Evolutionary conservation across 176 grass and related monocot species (phyloP).

Genomic region (Juncus inflexus): DNA sequence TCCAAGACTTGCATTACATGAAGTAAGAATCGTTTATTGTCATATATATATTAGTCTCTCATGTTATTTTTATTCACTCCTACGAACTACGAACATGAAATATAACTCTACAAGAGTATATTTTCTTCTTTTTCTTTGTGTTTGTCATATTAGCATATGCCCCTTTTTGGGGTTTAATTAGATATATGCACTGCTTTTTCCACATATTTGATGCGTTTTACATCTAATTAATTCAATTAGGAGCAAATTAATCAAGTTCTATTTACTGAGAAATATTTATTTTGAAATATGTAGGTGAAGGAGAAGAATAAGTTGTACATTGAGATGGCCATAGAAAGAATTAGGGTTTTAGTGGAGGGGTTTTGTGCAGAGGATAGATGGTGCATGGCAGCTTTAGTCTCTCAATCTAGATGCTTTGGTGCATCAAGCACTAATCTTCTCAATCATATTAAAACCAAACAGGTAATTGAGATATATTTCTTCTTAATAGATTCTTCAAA

Average conservation of each 20-base stretch:
- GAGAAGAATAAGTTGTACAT: slow-evolving; percentile 44
- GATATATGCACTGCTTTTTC: no score
- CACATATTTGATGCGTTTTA: no score
- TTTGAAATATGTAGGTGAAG: slow-evolving; percentile 27
- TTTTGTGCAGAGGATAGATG: slow-evolving; percentile 24
- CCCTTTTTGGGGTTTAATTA: no score
- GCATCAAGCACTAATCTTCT: slow-evolving; percentile 44
- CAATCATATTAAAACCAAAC: slow-evolving; percentile 33
- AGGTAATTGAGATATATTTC: slow-evolving; percentile 27
- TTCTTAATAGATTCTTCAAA: no score
- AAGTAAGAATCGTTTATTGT: slow-evolving; percentile 21
- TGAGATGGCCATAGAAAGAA: slow-evolving; percentile 44
- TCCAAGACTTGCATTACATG: slow-evolving; percentile 46
- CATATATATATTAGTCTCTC: no score
- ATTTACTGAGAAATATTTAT: background rate
- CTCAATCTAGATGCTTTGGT: slow-evolving; percentile 38
- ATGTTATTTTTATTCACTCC: no score
- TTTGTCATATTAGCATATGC: no score
- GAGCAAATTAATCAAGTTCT: no score
- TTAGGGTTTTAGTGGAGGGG: slow-evolving; percentile 48
- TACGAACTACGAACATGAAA: no score
- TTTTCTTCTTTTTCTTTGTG: no score
- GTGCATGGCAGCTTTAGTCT: slow-evolving; percentile 40
- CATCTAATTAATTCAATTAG: no score
- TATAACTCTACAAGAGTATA: no score